Evolutionary conservation across 1,284 basidiomycete species (phyloP).

Genomic region (Dichomitus squalens): DNA sequence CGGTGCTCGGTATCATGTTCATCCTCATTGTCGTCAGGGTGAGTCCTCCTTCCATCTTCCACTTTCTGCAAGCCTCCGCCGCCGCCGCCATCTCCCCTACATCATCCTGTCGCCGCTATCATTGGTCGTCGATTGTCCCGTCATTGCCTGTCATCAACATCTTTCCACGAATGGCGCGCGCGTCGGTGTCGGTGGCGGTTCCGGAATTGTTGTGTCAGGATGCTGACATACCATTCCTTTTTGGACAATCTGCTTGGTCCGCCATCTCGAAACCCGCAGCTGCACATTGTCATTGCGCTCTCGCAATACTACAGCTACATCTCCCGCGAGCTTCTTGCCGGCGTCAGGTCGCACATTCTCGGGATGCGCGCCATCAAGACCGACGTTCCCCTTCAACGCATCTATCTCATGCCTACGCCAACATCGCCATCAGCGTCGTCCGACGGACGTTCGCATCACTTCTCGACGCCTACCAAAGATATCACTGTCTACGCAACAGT

Average conservation of each 20-base stretch:
- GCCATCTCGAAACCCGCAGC: constrained; percentile 38
- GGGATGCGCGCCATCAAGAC: constrained; percentile 31
- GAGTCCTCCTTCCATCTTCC: constrained; percentile 28
- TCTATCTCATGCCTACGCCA: constrained; percentile 55
- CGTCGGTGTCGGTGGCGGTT: background rate
- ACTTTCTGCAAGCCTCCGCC: background rate
- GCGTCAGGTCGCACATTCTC: constrained; percentile 23
- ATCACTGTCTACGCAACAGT: constrained; percentile 70
- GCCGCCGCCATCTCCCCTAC: constrained; percentile 1
- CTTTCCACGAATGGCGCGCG: too few species aligned
- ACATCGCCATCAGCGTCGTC: constrained; percentile 23
- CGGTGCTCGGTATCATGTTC: constrained; percentile 56
- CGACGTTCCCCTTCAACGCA: constrained; percentile 44
- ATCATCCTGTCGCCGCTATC: background rate
- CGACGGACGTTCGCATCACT: constrained; percentile 13
- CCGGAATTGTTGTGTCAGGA: background rate
- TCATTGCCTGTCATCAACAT: background rate
- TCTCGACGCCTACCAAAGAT: constrained; percentile 20
- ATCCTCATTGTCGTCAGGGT: constrained; percentile 68
- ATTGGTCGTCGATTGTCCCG: background rate
- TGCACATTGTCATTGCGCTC: constrained; percentile 72
- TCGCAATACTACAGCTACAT: constrained; percentile 65
- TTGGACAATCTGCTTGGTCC: background rate
- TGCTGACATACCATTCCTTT: constrained; percentile 9
- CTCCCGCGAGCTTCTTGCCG: constrained; percentile 36